A percentile compares a stretch with the other conserved stretches of the same genome.
phyloP scores from a whole-genome alignment of 352 stramenopile species.

The Peronospora farinosa region DNA sequence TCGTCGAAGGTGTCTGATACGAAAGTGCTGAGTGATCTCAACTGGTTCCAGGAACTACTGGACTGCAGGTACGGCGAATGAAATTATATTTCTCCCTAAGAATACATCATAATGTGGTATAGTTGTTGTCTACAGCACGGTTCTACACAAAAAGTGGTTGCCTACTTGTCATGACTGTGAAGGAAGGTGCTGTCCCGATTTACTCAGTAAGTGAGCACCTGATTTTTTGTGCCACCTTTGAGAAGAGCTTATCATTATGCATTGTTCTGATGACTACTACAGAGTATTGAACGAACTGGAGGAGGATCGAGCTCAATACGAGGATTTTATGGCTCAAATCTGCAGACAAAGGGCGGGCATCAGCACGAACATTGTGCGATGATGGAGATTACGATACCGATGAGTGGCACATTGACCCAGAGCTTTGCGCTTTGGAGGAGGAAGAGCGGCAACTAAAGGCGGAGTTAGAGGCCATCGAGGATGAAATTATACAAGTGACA shows the following conservation, averaged over 20 bases:
- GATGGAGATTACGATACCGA: conserved; percentile 27
- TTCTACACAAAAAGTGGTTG: too few species aligned
- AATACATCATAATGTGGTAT: too few species aligned
- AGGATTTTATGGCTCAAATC: conserved; percentile 50
- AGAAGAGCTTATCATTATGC: conserved; percentile 5
- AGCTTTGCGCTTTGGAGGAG: conserved; percentile 48
- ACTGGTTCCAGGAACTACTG: too few species aligned
- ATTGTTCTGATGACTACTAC: conserved; percentile 3
- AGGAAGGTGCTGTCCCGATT: too few species aligned
- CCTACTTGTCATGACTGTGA: too few species aligned
- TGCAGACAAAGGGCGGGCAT: conserved; percentile 22
- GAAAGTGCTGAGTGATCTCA: too few species aligned
- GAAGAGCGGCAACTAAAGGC: conserved; percentile 51
- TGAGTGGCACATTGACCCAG: conserved; percentile 39
- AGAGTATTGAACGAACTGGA: conserved; percentile 43
- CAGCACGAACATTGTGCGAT: conserved; percentile 15
- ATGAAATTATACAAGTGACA: conserved; percentile 46
- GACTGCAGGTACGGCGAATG: too few species aligned
- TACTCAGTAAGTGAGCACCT: too few species aligned
- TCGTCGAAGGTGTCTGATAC: too few species aligned
- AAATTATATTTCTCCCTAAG: too few species aligned
- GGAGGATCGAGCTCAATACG: conserved; percentile 48
- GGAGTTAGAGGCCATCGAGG: conserved; percentile 51
- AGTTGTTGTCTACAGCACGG: too few species aligned
- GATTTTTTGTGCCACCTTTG: background rate